Conservation (phyloP, 2,329 filamentous ascomycete species). For the Diaporthe sp. region DNA sequence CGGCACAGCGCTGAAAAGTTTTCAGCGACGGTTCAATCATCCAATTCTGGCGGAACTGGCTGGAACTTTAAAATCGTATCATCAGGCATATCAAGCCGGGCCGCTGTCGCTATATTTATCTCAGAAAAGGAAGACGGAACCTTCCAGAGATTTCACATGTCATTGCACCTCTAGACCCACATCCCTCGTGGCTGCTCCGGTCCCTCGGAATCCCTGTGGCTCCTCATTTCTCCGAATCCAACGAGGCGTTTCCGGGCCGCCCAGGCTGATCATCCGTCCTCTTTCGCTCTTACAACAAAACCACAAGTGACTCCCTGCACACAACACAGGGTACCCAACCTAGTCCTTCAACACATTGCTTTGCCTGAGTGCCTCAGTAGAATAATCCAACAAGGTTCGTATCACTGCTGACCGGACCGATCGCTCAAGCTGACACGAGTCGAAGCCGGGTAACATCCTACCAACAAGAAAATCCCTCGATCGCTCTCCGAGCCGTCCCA, state of each 20-base stretch:
- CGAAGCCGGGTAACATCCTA: not conserved
- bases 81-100: not conserved
- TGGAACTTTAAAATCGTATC: not conserved
- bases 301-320: conserved; percentile 32
- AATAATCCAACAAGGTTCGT: conserved; percentile 1
- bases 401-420: not conserved
- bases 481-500: not conserved
- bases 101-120: conserved; percentile 24
- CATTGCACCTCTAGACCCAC: conserved; percentile 14
- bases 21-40: not conserved
- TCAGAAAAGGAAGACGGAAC: conserved; percentile 13
- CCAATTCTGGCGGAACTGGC: not conserved
- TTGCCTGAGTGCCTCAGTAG: not conserved
- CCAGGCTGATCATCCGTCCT: not conserved
- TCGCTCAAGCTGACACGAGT: conserved; percentile 19
- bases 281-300: conserved; percentile 19
- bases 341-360: not conserved
- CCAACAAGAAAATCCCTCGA: not conserved
- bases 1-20: not conserved
- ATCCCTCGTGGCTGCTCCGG: conserved; percentile 28
- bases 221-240: conserved; percentile 30
- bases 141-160: conserved; percentile 32
- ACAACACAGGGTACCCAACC: conserved; percentile 6
- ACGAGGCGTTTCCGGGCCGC: conserved; percentile 18
- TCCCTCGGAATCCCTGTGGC: conserved; percentile 15